phyloP scores from a whole-genome alignment of 768 basidiomycete genomes.

The Hypsizygus marmoreus region DNA sequence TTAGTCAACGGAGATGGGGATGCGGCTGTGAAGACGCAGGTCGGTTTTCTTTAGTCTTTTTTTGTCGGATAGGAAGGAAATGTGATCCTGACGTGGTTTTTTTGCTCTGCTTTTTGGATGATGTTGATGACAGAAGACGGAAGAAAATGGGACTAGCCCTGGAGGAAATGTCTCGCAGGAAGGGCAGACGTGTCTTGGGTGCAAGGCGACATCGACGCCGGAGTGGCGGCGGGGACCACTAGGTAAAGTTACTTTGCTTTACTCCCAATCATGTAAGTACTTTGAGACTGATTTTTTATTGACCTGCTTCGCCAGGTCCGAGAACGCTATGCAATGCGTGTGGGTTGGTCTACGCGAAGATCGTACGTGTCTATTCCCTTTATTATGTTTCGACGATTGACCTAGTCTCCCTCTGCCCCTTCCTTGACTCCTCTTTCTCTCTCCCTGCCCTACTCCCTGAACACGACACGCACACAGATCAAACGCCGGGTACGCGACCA shows the following conservation, averaged over 20 bases:
- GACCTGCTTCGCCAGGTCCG: conserved; percentile 51
- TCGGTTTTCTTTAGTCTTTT: background rate
- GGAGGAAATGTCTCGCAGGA: conserved; percentile 41
- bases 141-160: background rate
- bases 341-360: conserved; percentile 84
- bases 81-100: background rate
- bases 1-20: background rate
- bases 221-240: conserved; percentile 86
- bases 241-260: conserved; percentile 47
- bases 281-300: background rate
- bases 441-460: too few species aligned
- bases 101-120: background rate
- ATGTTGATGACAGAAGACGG: conserved; percentile 4
- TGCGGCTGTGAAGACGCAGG: conserved; percentile 7
- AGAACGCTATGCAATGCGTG: conserved; percentile 86
- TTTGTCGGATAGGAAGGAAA: background rate
- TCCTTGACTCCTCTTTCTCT: background rate
- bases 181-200: conserved; percentile 78
- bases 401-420: background rate
- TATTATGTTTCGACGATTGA: too few species aligned
- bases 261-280: background rate
- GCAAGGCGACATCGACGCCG: conserved; percentile 81
- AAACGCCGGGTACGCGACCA: conserved; percentile 19
- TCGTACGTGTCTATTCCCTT: conserved; percentile 49
- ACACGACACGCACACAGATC: too few species aligned